Percentiles rank a stretch among this genome's conserved stretches.
Conservation (phyloP, 331 rosid genomes). For the Quercus phellos region DNA sequence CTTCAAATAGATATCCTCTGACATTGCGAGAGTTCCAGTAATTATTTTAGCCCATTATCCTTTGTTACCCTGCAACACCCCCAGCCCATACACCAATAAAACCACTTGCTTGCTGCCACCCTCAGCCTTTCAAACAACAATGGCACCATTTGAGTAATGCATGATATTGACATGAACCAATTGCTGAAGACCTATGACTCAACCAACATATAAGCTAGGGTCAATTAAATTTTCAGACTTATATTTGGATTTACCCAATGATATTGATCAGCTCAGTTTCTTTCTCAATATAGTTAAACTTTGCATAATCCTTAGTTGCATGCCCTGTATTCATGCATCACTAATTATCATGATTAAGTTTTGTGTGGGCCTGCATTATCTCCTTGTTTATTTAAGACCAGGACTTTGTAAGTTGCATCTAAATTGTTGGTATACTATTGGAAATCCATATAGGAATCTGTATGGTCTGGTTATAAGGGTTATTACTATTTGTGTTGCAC, state of each 20-base stretch:
- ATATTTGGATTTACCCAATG: no score
- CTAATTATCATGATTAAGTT: not conserved
- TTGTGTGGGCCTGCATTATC: not conserved
- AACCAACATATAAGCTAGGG: no score
- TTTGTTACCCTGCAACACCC: not conserved
- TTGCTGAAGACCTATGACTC: no score
- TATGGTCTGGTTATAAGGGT: not conserved
- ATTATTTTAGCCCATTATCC: not conserved
- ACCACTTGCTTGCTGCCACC: not conserved
- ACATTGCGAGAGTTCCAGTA: not conserved
- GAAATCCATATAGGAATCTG: not conserved
- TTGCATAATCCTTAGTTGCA: not conserved
- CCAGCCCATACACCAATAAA: no score
- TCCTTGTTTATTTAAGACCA: not conserved
- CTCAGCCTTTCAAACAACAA: not conserved
- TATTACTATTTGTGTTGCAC: not conserved
- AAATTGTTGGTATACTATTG: not conserved
- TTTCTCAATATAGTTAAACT: not conserved
- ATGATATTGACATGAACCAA: no score
- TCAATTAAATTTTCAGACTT: no score
- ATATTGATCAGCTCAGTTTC: not conserved
- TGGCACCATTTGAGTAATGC: no score
- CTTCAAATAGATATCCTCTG: not conserved
- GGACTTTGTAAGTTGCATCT: not conserved
- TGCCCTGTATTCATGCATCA: not conserved